These are phyloP conservation scores for Starmerella roubikii DNA, from an alignment of 805 yeast species.

Conservation along the genomic window DNA sequence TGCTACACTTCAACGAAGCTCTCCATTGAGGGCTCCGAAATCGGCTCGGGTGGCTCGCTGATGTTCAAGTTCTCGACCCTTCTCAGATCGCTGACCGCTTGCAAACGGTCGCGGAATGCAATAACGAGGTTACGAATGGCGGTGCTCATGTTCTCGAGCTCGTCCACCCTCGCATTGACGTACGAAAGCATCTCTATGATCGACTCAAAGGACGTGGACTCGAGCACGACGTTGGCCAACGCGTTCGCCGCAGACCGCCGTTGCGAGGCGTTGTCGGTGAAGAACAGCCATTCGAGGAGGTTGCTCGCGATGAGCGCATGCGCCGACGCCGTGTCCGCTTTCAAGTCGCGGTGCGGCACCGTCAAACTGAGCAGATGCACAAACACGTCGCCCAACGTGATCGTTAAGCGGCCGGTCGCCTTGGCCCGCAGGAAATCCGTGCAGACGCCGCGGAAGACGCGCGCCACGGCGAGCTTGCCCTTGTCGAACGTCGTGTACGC, in stretches of 20 bases:
- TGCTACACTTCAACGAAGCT: too few relatives aligned
- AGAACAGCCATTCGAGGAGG: conserved; percentile 1
- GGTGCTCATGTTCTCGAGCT: neutral
- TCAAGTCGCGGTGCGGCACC: neutral
- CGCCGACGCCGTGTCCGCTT: conserved; percentile 1
- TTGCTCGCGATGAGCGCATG: conserved; percentile 9
- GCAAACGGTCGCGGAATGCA: neutral
- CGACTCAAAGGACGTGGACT: neutral
- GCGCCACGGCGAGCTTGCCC: conserved; percentile 32
- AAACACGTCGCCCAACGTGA: conserved; percentile 34
- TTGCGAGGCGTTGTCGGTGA: neutral
- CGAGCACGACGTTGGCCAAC: conserved; percentile 8
- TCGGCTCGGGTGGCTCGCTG: too few relatives aligned
- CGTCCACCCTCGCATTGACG: neutral
- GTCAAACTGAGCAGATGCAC: conserved; percentile 68
- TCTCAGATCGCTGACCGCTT: too few relatives aligned
- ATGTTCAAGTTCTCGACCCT: neutral
- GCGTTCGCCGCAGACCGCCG: conserved; percentile 6
- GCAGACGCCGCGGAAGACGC: conserved; percentile 3
- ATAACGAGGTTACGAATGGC: neutral
- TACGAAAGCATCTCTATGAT: neutral
- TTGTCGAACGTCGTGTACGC: conserved; percentile 28
- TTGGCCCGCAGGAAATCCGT: conserved; percentile 22
- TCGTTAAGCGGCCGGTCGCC: conserved; percentile 22
- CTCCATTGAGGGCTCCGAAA: too few relatives aligned